phyloP scores from a whole-genome alignment of 352 stramenopile species.

The Phytopythium montanum region DNA sequence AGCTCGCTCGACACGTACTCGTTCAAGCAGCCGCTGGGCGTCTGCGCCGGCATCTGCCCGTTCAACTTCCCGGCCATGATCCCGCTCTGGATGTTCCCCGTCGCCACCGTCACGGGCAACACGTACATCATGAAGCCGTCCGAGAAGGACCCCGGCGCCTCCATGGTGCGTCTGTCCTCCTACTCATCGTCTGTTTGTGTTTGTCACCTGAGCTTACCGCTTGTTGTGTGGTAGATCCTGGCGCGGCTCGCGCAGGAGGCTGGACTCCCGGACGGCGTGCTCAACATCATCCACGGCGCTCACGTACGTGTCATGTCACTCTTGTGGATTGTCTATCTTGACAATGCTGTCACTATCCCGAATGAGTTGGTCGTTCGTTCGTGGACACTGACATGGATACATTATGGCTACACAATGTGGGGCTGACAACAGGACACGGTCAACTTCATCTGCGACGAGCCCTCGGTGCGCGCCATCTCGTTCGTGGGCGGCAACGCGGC shows the following conservation, averaged over 20 bases:
- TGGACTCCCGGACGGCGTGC: conserved; percentile 92
- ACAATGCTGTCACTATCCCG: background rate
- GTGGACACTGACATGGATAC: conserved; percentile 2
- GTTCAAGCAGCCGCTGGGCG: conserved; percentile 95
- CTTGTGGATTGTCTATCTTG: background rate
- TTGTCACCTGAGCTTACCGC: background rate
- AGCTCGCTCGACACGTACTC: conserved; percentile 94
- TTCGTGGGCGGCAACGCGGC: conserved; percentile 95
- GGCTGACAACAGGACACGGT: conserved; percentile 78
- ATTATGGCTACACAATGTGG: conserved; percentile 9
- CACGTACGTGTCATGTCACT: conserved; percentile 32
- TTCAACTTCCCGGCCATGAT: conserved; percentile 99
- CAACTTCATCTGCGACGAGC: conserved; percentile 94
- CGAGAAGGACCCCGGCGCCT: conserved; percentile 89
- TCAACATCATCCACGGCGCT: conserved; percentile 93
- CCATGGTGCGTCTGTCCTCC: conserved; percentile 53
- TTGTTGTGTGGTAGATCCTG: conserved; percentile 57
- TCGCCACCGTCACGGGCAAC: conserved; percentile 91
- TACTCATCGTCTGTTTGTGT: background rate
- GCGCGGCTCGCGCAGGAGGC: conserved; percentile 90
- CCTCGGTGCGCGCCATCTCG: conserved; percentile 94
- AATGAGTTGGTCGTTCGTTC: background rate
- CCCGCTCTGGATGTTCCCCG: conserved; percentile 91
- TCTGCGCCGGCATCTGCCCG: conserved; percentile 91
- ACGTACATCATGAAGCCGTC: conserved; percentile 97